Evolutionary conservation across 2,329 filamentous ascomycete species (phyloP).

Genomic region (Dactylellina sp.): DNA sequence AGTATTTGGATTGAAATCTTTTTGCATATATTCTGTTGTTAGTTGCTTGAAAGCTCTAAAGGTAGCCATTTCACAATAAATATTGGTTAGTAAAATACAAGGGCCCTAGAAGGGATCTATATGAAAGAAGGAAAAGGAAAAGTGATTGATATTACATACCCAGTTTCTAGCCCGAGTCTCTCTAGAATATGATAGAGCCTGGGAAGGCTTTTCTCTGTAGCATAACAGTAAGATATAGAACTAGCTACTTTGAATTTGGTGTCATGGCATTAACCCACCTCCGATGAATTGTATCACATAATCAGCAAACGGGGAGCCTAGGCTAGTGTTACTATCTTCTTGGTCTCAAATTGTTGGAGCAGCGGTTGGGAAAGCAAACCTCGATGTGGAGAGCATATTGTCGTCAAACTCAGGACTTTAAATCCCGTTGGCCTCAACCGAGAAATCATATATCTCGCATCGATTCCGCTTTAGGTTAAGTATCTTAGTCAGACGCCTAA

Average conservation of each 20-base stretch:
- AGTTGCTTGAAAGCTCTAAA: slow-evolving; percentile 71
- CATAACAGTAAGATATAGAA: neutral
- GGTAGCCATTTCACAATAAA: neutral
- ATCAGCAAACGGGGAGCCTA: slow-evolving; percentile 60
- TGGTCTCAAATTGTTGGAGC: neutral
- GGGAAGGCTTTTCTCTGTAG: slow-evolving; percentile 57
- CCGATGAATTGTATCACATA: slow-evolving; percentile 58
- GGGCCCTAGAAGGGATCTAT: neutral
- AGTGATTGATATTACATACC: slow-evolving; percentile 14
- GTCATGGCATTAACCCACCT: slow-evolving; percentile 29
- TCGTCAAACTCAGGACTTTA: slow-evolving; percentile 62
- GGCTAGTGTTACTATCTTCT: neutral
- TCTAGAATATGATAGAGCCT: slow-evolving; percentile 67
- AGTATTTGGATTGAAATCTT: slow-evolving; percentile 71
- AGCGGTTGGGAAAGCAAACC: slow-evolving; percentile 57
- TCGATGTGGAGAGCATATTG: slow-evolving; percentile 63
- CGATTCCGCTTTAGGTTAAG: slow-evolving; percentile 67
- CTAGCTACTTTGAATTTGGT: neutral
- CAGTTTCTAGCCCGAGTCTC: slow-evolving; percentile 69
- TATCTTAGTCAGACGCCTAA: slow-evolving; percentile 1
- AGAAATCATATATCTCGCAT: slow-evolving; percentile 75
- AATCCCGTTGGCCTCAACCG: slow-evolving; percentile 65
- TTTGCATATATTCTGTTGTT: slow-evolving; percentile 70
- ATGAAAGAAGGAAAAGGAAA: neutral
- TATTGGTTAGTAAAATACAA: neutral